Percentiles rank a stretch among this genome's conserved stretches.
Evolutionary conservation across 257 asterid species (phyloP).

Genomic region (Nicotiana undulata): DNA sequence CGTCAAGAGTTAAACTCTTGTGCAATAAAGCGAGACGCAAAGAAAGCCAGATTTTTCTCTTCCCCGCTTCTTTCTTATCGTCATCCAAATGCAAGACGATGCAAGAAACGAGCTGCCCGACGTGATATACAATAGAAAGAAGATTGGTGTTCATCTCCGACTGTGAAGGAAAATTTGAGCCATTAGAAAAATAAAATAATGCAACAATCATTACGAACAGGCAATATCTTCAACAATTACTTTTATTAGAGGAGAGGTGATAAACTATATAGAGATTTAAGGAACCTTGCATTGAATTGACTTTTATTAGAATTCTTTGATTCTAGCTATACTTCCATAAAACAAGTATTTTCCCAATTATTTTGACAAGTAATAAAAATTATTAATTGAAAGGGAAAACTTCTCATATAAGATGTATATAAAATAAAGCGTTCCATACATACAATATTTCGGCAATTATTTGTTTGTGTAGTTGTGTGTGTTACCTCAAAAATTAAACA

Average conservation of each 20-base stretch:
- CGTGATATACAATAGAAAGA: slow-evolving; percentile 61
- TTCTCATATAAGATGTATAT: neutral
- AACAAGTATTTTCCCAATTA: neutral
- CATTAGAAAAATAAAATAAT: neutral
- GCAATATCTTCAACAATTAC: neutral
- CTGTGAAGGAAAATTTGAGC: slow-evolving; percentile 19
- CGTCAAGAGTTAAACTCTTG: slow-evolving; percentile 62
- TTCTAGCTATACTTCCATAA: neutral
- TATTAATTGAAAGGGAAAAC: neutral
- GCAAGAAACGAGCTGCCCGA: slow-evolving; percentile 89
- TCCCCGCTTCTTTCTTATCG: slow-evolving; percentile 70
- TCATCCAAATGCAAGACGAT: slow-evolving; percentile 70
- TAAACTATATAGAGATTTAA: neutral
- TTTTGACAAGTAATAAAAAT: neutral
- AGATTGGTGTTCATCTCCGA: slow-evolving; percentile 43
- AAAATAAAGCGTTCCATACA: neutral
- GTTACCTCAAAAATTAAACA: neutral
- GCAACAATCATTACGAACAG: neutral
- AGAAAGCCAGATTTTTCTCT: slow-evolving; percentile 92
- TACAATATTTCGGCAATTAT: neutral
- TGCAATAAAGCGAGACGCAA: slow-evolving; percentile 64
- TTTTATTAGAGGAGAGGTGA: neutral
- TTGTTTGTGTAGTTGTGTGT: neutral
- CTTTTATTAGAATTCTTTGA: neutral
- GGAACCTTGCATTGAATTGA: neutral